Base-by-base conservation (phyloP, 805 yeast species). In the Scheffersomyces amazonensis region DNA sequence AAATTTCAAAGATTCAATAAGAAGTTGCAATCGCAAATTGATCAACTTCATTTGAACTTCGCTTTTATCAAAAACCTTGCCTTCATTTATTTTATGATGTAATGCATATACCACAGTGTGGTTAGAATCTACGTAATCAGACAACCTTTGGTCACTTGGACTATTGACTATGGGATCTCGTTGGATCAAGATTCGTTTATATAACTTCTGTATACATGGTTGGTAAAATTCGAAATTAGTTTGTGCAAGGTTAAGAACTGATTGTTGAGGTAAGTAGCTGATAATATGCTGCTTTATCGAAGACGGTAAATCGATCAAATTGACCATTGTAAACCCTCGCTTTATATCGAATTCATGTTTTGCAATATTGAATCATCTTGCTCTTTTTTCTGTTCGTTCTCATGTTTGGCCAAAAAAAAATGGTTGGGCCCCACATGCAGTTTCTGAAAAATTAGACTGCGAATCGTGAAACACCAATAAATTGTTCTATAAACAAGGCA, bases 161-260 rank as follows among this genome's bases (percentile, higher is more conserved):
- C 17, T 15, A 16, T 25, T 9, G 35, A 37, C 21, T 8, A 39
- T 39, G 27, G 49, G 38, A 22, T 40, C 24, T 35, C 16, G n/a
- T 36, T 42, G 46, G 8, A 42, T 39, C 16, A 47, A 40, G 13
- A 67, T 46, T 13, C 46, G 48, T 8, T 44, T 40, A 47, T 66
- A 66, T 25, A 67, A 46, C 32, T 58, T 47, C 16, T 39, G 32
- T 31, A 56, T 36, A 37, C 66, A 61, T 11, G 68, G 68, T 34
- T 54, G 46, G 43, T 66, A 66, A 39, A 63, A 61, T 21, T 47
- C 45, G 43, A 42, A 66, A 47, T 64, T 66, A 19, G 72, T 63
- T 17, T 48, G 48, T 1, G 70, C 56, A 13, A 67, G 52, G 31
- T 56, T 61, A 19, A 61, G 19, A 13, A 64, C 50, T 32, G 52